Conservation (phyloP, 2,329 filamentous ascomycete species). For the Capronia americana region DNA sequence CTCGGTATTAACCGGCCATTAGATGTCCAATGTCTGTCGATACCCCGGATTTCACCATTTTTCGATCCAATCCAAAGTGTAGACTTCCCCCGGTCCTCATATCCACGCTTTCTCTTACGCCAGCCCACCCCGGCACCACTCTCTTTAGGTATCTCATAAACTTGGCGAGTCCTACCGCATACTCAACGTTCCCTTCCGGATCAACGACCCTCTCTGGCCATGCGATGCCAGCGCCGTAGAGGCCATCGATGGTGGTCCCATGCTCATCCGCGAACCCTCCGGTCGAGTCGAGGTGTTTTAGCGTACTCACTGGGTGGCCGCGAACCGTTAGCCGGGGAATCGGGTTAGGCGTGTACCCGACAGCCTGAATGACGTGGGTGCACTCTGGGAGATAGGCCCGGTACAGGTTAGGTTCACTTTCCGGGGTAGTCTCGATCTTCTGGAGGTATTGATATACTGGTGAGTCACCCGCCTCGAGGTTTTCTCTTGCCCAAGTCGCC, state of each 20-base stretch:
- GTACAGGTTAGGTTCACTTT: constrained; percentile 45
- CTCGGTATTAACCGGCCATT: not conserved
- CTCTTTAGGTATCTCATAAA: constrained; percentile 68
- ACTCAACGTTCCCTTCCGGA: constrained; percentile 66
- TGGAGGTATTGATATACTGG: constrained; percentile 56
- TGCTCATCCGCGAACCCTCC: constrained; percentile 54
- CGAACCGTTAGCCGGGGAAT: constrained; percentile 56
- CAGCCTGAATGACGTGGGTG: constrained; percentile 63
- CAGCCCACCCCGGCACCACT: constrained; percentile 55
- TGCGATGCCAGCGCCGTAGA: constrained; percentile 69
- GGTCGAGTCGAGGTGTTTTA: constrained; percentile 45
- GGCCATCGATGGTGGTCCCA: constrained; percentile 54
- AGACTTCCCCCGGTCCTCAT: not conserved
- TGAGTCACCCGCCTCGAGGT: constrained; percentile 62
- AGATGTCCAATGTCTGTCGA: not conserved
- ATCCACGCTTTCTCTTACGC: not conserved
- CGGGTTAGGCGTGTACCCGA: constrained; percentile 62
- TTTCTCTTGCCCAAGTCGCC: constrained; percentile 64
- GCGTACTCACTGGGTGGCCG: constrained; percentile 42
- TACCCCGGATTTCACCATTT: not conserved
- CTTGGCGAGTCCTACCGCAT: constrained; percentile 68
- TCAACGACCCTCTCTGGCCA: constrained; percentile 68
- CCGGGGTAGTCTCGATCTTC: constrained; percentile 55
- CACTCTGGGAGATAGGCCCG: constrained; percentile 56
- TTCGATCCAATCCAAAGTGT: not conserved